Base-by-base conservation (phyloP, 169 alveolate species). In the Miamiensis avidus region DNA sequence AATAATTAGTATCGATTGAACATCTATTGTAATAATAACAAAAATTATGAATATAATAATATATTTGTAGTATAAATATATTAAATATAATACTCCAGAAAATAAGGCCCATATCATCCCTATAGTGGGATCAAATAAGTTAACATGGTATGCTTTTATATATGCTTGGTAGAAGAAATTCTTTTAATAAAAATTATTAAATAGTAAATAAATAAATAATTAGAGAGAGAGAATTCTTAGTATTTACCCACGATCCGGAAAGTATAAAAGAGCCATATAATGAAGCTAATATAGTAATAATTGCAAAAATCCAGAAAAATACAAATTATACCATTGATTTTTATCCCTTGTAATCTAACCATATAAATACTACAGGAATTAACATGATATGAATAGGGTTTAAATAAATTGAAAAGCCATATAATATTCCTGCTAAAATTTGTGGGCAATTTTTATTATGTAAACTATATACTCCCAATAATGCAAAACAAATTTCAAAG, bases 1-100 rank as follows among this genome's bases (percentile, higher is more conserved):
- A 79, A 34, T 34, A n/a, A 25, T 79, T 79, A 29, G 29, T 79
- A 79, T 29, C 64, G 11, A 65, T 34, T 79, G 73, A 79, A 79
- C 84, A 79, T 79, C 84, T 79, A 4, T 79, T 49, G 20, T 49
- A 49, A 49, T 49, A 49, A 11, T 11, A 49, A 11, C 20, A 49
- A 49, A 49, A 49, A 11, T 49, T 11, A 49, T 49, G 69, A 49
- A 49, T n/a, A n/a, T n/a, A n/a, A n/a, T n/a, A n/a, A n/a, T n/a
- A n/a, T n/a, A n/a, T n/a, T n/a, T n/a, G n/a, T n/a, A n/a, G n/a
- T n/a, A n/a, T n/a, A n/a, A n/a, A n/a, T n/a, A n/a, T n/a, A n/a
- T n/a, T n/a, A n/a, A 49, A 49, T 11, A 49, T 49, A 11, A 11
- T 49, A 49, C 69, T 11, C 69, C 69, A 49, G 69, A 49, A 49